Conservation (phyloP, 75 land plant species). For the Picea glauca region DNA sequence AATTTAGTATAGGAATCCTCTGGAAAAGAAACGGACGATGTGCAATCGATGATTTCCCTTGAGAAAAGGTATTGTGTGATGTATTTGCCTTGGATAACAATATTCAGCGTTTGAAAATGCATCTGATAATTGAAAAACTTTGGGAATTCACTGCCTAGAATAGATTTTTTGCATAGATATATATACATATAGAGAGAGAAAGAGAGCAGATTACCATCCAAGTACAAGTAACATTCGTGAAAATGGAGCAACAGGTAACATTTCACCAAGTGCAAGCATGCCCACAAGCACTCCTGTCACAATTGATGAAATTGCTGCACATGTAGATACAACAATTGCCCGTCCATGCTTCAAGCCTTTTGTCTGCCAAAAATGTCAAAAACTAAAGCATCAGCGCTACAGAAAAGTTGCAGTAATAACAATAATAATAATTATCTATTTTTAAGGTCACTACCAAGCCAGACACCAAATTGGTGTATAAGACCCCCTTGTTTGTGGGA, state of each 20-base stretch:
- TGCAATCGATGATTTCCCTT: neutral
- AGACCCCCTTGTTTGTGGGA: too few species aligned
- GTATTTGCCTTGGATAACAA: neutral
- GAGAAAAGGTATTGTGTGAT: neutral
- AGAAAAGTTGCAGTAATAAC: neutral
- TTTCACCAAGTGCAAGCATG: slow-evolving; percentile 86
- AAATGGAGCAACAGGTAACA: slow-evolving; percentile 58
- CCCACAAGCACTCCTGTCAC: slow-evolving; percentile 92
- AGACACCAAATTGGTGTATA: too few species aligned
- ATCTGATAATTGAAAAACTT: neutral
- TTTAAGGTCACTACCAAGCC: too few species aligned
- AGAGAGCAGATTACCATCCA: slow-evolving; percentile 65
- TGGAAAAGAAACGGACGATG: neutral
- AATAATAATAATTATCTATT: neutral
- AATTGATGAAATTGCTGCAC: slow-evolving; percentile 95
- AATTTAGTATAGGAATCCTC: neutral
- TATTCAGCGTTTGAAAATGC: slow-evolving; percentile 1
- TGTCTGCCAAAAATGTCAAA: slow-evolving; percentile 48
- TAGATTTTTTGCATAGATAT: neutral
- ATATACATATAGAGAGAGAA: neutral
- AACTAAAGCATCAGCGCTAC: neutral
- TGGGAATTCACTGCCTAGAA: neutral
- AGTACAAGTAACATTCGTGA: slow-evolving; percentile 60
- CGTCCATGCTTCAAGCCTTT: slow-evolving; percentile 94
- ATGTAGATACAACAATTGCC: slow-evolving; percentile 94